Evolutionary conservation across 257 asterid genomes (phyloP).

Genomic region (Solanum bukasovii): DNA sequence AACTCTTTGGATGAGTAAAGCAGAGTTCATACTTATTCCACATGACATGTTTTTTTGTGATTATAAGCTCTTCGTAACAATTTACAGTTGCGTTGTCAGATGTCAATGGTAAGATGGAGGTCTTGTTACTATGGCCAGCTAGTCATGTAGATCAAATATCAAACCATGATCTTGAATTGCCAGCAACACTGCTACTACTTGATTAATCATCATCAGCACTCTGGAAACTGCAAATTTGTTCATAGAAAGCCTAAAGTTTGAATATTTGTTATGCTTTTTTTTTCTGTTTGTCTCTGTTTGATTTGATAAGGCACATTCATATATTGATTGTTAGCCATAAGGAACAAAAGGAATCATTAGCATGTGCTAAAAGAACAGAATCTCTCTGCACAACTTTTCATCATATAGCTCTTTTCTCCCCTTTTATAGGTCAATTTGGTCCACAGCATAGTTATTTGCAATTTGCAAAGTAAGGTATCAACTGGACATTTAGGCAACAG

Average conservation of each 20-base stretch:
- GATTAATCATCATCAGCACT: not conserved
- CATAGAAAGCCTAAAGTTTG: not conserved
- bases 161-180: not conserved
- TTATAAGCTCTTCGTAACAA: not conserved
- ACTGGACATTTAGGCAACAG: not conserved
- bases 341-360: constrained; percentile 10
- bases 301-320: not conserved
- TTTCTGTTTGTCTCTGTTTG: not conserved
- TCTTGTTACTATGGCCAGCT: not conserved
- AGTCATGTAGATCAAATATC: not conserved
- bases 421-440: not conserved
- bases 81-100: not conserved
- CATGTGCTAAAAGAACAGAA: constrained; percentile 4
- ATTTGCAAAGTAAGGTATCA: not conserved
- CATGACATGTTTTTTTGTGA: not conserved
- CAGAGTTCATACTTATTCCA: not conserved
- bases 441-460: not conserved
- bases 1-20: not conserved
- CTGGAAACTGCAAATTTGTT: not conserved
- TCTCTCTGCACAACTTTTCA: not conserved
- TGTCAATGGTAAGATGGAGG: not conserved
- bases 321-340: not conserved
- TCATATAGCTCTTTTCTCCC: not conserved
- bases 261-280: not conserved
- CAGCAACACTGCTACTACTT: not conserved